Base-by-base conservation (phyloP, 306 rosid genomes). In the Oxytropis ochrocephala region DNA sequence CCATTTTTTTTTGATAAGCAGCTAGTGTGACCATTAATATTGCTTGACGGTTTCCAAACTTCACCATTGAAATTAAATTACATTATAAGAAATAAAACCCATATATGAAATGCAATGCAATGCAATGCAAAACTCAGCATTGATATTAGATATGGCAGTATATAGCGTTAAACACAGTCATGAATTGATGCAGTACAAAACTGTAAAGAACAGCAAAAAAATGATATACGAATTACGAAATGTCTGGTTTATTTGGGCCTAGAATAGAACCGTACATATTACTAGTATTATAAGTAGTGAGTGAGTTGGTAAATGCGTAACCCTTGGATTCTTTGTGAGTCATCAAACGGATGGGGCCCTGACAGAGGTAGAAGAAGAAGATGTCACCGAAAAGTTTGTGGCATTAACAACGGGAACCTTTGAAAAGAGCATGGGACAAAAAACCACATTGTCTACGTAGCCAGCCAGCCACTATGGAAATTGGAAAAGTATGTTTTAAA, bases 341-440 rank as follows among this genome's bases (percentile, higher is more conserved):
- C 1, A 29, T 33, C 2, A 29, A 36, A 16, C 30, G 54, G 65
- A 52, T 52, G 71, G 72, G 71, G 38, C 56, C 78, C 64, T 24
- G 16, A 7, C 55, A 39, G 13, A 6, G 64, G 5, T 51, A 46
- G 52, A 24, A 72, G 60, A n/a, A n/a, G n/a, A n/a, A n/a, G n/a
- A n/a, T 47, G n/a, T 58, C 42, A 35, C 33, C 39, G 54, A 41
- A 62, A 29, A 18, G 65, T 42, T 38, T 16, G 4, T 39, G 30
- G 9, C 47, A 51, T 39, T 4, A 39, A 52, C 33, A 36, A 52
- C 8, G 11, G 7, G 7, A 4, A 43, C 1, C 56, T 64, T 53
- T 35, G n/a, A 49, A 35, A 56, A 32, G 53, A 48, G 47, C 5
- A 48, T 24, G 59, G 57, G 69, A 68, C 75, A 68, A 76, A 64